A percentile compares a stretch with the other conserved stretches of the same genome.
Conservation (phyloP, 177 flowering plant genomes). For the Tripterygium wilfordii region DNA sequence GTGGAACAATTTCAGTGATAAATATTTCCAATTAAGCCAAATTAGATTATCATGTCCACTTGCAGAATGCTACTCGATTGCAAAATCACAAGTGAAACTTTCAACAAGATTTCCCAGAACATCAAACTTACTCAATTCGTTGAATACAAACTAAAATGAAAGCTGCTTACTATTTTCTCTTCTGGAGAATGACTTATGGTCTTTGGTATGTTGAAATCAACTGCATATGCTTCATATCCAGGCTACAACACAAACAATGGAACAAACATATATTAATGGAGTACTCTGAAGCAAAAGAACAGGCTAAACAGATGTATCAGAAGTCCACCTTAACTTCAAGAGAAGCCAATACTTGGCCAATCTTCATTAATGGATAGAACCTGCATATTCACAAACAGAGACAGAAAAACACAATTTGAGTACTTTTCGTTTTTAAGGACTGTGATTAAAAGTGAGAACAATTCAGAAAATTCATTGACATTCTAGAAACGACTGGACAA, state of each 20-base stretch:
- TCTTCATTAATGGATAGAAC: slow-evolving; percentile 56
- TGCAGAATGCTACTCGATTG: too few relatives aligned
- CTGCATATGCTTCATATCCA: slow-evolving; percentile 49
- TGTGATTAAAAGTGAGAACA: slow-evolving; percentile 1
- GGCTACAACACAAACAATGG: slow-evolving; percentile 41
- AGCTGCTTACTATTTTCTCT: slow-evolving; percentile 57
- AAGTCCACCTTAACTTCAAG: slow-evolving; percentile 53
- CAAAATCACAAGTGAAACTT: too few relatives aligned
- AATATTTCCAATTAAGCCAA: too few relatives aligned
- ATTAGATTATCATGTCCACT: too few relatives aligned
- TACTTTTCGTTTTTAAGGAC: neutral
- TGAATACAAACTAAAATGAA: too few relatives aligned
- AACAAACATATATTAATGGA: neutral
- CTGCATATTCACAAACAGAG: slow-evolving; percentile 30
- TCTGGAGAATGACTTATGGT: slow-evolving; percentile 20
- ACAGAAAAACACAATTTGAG: neutral
- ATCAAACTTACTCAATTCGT: too few relatives aligned
- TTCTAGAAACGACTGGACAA: too few relatives aligned
- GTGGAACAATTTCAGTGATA: too few relatives aligned
- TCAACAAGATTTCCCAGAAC: neutral
- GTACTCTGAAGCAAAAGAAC: neutral
- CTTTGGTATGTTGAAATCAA: slow-evolving; percentile 61
- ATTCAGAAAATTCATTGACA: too few relatives aligned
- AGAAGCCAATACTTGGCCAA: slow-evolving; percentile 50
- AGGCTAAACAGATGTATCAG: neutral